Evolutionary conservation across 2,329 filamentous ascomycete species (phyloP), one percentile per base, ranked within the genome.

Genomic region (Aspergillus nomiae): DNA sequence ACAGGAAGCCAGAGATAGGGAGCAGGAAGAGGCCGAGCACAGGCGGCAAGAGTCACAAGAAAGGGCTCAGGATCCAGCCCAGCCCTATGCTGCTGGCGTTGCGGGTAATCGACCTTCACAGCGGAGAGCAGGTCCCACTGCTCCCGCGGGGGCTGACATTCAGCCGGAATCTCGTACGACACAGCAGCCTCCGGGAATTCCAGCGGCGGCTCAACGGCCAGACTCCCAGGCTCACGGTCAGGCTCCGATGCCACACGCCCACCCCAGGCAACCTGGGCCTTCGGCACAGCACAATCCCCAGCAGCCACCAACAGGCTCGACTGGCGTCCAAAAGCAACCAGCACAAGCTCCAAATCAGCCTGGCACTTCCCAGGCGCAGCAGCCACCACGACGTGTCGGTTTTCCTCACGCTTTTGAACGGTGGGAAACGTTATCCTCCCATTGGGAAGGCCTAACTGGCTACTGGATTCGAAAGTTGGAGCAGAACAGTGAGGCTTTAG

Each of bases 331-430:
- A 24, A 71, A 71, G 43, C 65, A 70, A 28, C 66, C 61, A 67
- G 69, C 67, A 68, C 73, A 71, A 67, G 69, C 65, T 63, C 68
- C 63, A 63, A 69, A 67, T 28, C 72, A 74, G 53, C 61, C 68
- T 21, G 62, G 71, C 36, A 56, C 69, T 14, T 70, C 76, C 56
- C 73, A 76, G 64, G 64, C 63, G 51, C 74, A 71, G 71, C 79
- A 73, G 46, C 74, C 73, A 64, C 69, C 73, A 28, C 76, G 71
- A 59, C 77, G 88, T 62, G 92, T 90, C 54, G 89, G 90, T 0
- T 98, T 99, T 69, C 95, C 95, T 0, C 95, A 98, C 78, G 95
- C 95, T 0, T 99, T 99, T 73, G 94, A 99, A 78, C 87, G 95
- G 64, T 99, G 95, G 95, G 95, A 99, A 76, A 94, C 92, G 0